Evolutionary conservation across 345 rosid species (phyloP).

Genomic region (Gossypium stocksii): DNA sequence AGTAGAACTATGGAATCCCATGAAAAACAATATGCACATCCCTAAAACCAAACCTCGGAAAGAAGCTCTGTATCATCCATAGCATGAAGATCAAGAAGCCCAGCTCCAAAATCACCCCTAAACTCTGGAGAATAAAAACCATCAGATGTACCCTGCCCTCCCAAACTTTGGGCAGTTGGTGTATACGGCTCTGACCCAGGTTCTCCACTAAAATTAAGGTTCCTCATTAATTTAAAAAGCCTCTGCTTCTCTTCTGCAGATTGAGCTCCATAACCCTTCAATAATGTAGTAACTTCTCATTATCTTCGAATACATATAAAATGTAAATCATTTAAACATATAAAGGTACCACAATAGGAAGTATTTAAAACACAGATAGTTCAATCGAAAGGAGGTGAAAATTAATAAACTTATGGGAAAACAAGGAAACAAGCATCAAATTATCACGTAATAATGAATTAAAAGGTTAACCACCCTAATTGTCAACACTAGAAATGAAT

Average conservation of each 20-base stretch:
- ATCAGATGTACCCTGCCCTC: conserved; percentile 58
- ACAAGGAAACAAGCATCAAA: conserved; percentile 1
- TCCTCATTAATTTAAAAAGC: conserved; percentile 89
- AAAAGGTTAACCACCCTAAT: not conserved
- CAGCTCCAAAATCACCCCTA: conserved; percentile 98
- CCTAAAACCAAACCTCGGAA: conserved; percentile 62
- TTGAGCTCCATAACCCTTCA: conserved; percentile 93
- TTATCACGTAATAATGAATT: not conserved
- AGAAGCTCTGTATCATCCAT: conserved; percentile 99
- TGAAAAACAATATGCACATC: not conserved
- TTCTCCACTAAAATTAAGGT: conserved; percentile 91
- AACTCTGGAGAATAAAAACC: conserved; percentile 86
- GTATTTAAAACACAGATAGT: not conserved
- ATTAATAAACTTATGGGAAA: not conserved
- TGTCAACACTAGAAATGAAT: not conserved
- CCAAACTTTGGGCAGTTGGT: conserved; percentile 61
- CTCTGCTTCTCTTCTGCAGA: conserved; percentile 97
- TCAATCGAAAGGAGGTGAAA: not conserved
- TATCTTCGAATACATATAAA: not conserved
- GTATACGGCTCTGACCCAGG: conserved; percentile 72
- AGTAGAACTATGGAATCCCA: not conserved
- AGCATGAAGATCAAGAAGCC: conserved; percentile 95
- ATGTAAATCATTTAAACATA: not conserved
- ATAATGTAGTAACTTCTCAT: conserved; percentile 24
- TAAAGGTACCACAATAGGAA: not conserved